Conservation (phyloP, 257 asterid genomes). For the Fraxinus pennsylvanica region DNA sequence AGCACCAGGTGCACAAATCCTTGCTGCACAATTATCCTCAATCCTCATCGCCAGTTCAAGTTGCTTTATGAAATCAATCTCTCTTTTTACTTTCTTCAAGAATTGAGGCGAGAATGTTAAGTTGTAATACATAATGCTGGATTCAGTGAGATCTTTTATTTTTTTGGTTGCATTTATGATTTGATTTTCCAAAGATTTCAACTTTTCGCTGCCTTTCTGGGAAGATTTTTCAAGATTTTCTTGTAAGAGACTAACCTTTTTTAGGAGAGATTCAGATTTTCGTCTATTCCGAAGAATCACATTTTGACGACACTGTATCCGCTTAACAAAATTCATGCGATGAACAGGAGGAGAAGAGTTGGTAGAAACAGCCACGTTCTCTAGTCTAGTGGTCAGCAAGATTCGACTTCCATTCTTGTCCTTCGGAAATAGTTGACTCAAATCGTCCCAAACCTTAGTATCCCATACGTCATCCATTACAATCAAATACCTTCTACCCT, state of each 20-base stretch:
- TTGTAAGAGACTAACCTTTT: neutral
- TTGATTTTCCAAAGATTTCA: neutral
- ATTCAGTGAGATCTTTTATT: neutral
- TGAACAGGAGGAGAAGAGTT: neutral
- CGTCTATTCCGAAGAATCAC: neutral
- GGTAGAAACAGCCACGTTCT: neutral
- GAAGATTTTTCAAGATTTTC: neutral
- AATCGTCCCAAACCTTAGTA: neutral
- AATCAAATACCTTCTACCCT: neutral
- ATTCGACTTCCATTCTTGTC: constrained; percentile 23
- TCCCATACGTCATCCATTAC: neutral
- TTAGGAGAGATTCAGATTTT: neutral
- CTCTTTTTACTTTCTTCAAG: neutral
- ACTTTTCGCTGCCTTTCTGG: neutral
- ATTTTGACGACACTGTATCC: neutral
- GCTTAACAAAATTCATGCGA: neutral
- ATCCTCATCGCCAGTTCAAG: neutral
- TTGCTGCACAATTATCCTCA: neutral
- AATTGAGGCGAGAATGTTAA: neutral
- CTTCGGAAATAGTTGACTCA: constrained; percentile 19
- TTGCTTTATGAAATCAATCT: neutral
- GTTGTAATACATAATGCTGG: neutral
- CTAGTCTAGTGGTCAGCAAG: constrained; percentile 21
- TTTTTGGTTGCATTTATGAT: neutral
- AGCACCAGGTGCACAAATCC: neutral